A percentile compares a stretch with the other conserved stretches of the same genome.
Conservation (phyloP, 192 early-diverging fungal species). For the Coemansia sp. region DNA sequence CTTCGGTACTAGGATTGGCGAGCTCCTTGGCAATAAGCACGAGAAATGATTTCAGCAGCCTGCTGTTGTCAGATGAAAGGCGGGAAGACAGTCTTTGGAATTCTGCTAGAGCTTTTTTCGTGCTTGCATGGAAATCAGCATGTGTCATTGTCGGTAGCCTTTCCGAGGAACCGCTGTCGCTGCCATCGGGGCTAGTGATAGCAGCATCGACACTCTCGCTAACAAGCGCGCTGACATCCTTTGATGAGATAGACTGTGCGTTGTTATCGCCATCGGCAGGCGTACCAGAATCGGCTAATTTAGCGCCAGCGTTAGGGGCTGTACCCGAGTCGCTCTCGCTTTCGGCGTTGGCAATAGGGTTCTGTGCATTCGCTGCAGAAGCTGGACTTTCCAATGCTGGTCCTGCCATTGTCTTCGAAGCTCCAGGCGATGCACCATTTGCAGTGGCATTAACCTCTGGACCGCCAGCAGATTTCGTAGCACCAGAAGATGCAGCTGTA, state of each 20-base stretch:
- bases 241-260: neutral
- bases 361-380: neutral
- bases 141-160: neutral
- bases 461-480: neutral
- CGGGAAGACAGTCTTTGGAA: slow-evolving; percentile 38
- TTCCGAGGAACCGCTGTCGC: slow-evolving; percentile 2
- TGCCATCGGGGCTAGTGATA: slow-evolving; percentile 2
- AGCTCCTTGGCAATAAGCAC: slow-evolving; percentile 84
- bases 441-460: neutral
- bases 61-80: slow-evolving; percentile 35
- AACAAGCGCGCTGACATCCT: neutral
- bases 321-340: neutral
- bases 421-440: neutral
- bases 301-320: neutral
- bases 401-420: neutral
- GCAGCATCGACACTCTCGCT: slow-evolving; percentile 2
- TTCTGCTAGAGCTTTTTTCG: slow-evolving; percentile 14
- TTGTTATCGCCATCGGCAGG: neutral
- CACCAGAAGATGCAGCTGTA: neutral
- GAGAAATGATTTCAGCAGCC: slow-evolving; percentile 46
- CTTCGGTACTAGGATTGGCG: slow-evolving; percentile 83
- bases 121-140: slow-evolving; percentile 1
- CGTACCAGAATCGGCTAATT: neutral
- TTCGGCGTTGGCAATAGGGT: neutral
- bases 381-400: neutral